These are phyloP conservation scores for Arabidopsis arenosa DNA, from an alignment of 345 rosid genomes.

Conservation along the genomic window DNA sequence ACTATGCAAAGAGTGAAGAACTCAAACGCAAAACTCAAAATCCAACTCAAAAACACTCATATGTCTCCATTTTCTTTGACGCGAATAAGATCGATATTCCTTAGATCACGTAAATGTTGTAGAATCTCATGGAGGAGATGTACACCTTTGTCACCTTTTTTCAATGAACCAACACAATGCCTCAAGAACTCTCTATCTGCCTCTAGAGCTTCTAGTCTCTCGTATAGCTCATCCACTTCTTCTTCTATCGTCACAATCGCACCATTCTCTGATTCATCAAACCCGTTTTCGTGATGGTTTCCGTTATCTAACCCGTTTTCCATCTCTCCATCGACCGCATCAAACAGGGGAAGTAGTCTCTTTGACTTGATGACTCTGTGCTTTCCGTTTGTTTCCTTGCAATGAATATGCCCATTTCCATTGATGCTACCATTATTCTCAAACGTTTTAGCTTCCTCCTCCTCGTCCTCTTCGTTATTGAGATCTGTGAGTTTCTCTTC, in stretches of 20 bases:
- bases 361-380: conserved; percentile 64
- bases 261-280: conserved; percentile 40
- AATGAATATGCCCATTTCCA: conserved; percentile 63
- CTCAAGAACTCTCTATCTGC: conserved; percentile 92
- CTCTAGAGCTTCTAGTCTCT: conserved; percentile 86
- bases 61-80: conserved; percentile 52
- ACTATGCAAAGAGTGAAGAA: conserved; percentile 28
- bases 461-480: conserved; percentile 62
- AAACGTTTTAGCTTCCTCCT: conserved; percentile 56
- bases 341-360: conserved; percentile 88
- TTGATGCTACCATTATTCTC: conserved; percentile 26
- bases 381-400: conserved; percentile 65
- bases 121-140: conserved; percentile 80
- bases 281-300: conserved; percentile 42
- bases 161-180: conserved; percentile 83
- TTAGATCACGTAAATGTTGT: conserved; percentile 85
- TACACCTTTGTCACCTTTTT: conserved; percentile 90
- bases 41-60: conserved; percentile 31
- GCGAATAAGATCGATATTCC: conserved; percentile 60
- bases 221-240: conserved; percentile 83
- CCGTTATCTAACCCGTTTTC: conserved; percentile 46
- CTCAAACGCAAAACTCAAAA: conserved; percentile 29
- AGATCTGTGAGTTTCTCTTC: conserved; percentile 75
- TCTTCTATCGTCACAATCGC: conserved; percentile 58
- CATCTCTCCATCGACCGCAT: conserved; percentile 64